These are phyloP conservation scores for Hypomontagnella submonticulosa DNA, from an alignment of 495 filamentous ascomycete species.

Conservation along the genomic window DNA sequence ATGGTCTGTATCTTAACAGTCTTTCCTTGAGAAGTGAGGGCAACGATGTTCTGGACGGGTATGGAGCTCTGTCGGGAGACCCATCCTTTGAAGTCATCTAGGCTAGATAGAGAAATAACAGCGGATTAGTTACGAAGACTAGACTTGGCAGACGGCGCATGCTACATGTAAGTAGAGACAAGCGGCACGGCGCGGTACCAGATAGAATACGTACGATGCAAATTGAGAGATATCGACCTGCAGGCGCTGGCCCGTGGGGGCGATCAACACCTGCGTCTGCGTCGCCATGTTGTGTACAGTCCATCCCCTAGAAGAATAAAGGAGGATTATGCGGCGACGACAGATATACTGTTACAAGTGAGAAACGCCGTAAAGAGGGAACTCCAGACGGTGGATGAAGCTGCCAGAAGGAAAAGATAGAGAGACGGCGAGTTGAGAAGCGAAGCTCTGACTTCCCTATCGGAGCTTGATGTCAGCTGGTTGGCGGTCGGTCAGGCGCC, in stretches of 20 bases:
- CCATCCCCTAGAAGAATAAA: slow-evolving; percentile 48
- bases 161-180: not conserved
- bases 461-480: slow-evolving; percentile 41
- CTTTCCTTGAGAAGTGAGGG: slow-evolving; percentile 84
- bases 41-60: slow-evolving; percentile 75
- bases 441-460: slow-evolving; percentile 31
- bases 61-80: slow-evolving; percentile 74
- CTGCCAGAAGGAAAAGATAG: not conserved
- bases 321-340: slow-evolving; percentile 23
- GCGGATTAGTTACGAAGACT: slow-evolving; percentile 19
- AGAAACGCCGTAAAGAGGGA: not conserved
- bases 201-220: slow-evolving; percentile 67
- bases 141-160: slow-evolving; percentile 24
- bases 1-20: slow-evolving; percentile 80
- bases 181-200: not conserved
- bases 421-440: slow-evolving; percentile 6
- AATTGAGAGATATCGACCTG: slow-evolving; percentile 75
- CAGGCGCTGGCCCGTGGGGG: slow-evolving; percentile 87
- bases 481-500: slow-evolving; percentile 41
- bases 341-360: not conserved
- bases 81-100: slow-evolving; percentile 76
- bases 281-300: slow-evolving; percentile 63
- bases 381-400: slow-evolving; percentile 8
- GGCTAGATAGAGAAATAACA: slow-evolving; percentile 42
- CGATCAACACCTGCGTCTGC: slow-evolving; percentile 84